A percentile compares a stretch with the other conserved stretches of the same genome.
Conservation (phyloP, 176 grass and related monocot genomes). For the sorghum (Sorghum bicolor) region Sorghum_bicolor_NCBIv3 NC_012871.2:803501-804000, state of each 20-base stretch:
- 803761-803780: conserved; percentile 18
- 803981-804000: conserved; percentile 97
- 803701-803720: neutral
- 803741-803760: neutral
- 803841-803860: conserved; percentile 99
- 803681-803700: neutral
- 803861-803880: conserved; percentile 77
- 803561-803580: neutral
- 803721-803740: neutral
- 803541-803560: neutral
- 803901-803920: neutral
- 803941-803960: conserved; percentile 41
- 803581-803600: neutral
- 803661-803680: neutral
- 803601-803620: neutral
- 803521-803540: neutral
- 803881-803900: conserved; percentile 10
- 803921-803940: conserved; percentile 14
- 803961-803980: conserved; percentile 99
- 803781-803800: conserved; percentile 21
- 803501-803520: neutral
- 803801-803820: conserved; percentile 82
- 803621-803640: neutral
- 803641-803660: neutral
- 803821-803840: conserved; percentile 98